These are phyloP conservation scores for Boletales sp. DNA, from an alignment of 768 basidiomycete species.

Conservation along the genomic window DNA sequence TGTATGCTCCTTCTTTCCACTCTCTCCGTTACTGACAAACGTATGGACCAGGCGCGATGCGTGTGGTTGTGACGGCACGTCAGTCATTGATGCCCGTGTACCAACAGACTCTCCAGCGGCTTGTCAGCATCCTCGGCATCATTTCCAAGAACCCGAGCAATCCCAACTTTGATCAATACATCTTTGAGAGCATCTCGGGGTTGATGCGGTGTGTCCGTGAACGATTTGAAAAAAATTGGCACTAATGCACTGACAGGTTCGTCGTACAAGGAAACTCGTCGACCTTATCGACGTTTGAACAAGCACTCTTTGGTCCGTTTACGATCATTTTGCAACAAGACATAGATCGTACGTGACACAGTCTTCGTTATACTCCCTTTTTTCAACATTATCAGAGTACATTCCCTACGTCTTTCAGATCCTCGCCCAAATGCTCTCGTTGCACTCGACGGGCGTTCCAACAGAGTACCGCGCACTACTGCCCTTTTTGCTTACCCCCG, in stretches of 20 bases:
- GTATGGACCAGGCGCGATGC: conserved; percentile 74
- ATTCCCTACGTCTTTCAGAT: conserved; percentile 98
- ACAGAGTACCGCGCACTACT: conserved; percentile 75
- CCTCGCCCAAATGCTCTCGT: conserved; percentile 90
- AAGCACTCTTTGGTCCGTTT: conserved; percentile 80
- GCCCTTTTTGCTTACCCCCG: conserved; percentile 78
- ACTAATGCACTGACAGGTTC: conserved; percentile 50
- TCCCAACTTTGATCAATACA: conserved; percentile 95
- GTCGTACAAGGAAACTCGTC: conserved; percentile 67
- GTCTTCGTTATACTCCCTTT: conserved; percentile 16
- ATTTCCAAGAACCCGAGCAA: conserved; percentile 97
- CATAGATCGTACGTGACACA: conserved; percentile 64
- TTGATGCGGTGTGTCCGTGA: conserved; percentile 65
- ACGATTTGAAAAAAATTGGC: not conserved
- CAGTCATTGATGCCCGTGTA: conserved; percentile 70
- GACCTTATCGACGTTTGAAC: conserved; percentile 74
- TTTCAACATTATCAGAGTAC: conserved; percentile 59
- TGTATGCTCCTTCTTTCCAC: conserved; percentile 46
- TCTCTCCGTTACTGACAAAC: conserved; percentile 1
- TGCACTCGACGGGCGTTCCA: conserved; percentile 67
- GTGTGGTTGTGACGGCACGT: conserved; percentile 86
- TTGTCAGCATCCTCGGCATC: conserved; percentile 80
- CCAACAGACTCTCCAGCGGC: conserved; percentile 60
- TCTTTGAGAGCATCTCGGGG: conserved; percentile 95
- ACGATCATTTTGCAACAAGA: conserved; percentile 88